A percentile compares a stretch with the other conserved stretches of the same genome.
phyloP scores from a whole-genome alignment of 2,329 filamentous ascomycete genomes.

The Sordariomycetes sp. region DNA sequence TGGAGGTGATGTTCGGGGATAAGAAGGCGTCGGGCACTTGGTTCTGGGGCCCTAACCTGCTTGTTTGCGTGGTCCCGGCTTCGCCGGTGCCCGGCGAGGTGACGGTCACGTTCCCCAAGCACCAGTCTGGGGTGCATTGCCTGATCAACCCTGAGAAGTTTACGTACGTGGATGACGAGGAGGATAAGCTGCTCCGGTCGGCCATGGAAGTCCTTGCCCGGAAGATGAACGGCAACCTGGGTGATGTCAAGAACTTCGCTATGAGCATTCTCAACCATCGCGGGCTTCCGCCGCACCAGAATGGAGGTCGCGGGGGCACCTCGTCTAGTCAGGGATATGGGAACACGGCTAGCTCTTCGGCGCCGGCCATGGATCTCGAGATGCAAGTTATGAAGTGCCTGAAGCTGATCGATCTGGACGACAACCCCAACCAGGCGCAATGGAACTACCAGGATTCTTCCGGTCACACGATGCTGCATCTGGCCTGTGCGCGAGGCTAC shows the following conservation, averaged over 20 bases:
- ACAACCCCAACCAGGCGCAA: conserved; percentile 52
- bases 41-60: conserved; percentile 67
- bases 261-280: conserved; percentile 34
- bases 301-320: conserved; percentile 21
- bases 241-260: conserved; percentile 49
- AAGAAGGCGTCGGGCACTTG: conserved; percentile 55
- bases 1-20: conserved; percentile 76
- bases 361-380: conserved; percentile 37
- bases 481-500: conserved; percentile 63
- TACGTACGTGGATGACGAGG: conserved; percentile 61
- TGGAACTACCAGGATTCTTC: conserved; percentile 52
- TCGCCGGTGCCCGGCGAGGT: conserved; percentile 55
- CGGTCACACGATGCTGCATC: conserved; percentile 70
- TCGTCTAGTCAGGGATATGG: conserved; percentile 29
- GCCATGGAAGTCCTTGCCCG: conserved; percentile 51
- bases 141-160: conserved; percentile 28
- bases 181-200: conserved; percentile 54
- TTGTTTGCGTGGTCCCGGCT: conserved; percentile 68
- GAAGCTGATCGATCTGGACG: conserved; percentile 68
- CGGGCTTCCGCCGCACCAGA: conserved; percentile 9
- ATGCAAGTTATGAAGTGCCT: conserved; percentile 57
- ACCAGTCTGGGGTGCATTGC: conserved; percentile 17
- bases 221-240: conserved; percentile 50
- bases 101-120: conserved; percentile 41
- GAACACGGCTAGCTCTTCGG: conserved; percentile 19